phyloP scores from a whole-genome alignment of 371 early-diverging fungal species.

The Syncephalis plumigaleata region DNA sequence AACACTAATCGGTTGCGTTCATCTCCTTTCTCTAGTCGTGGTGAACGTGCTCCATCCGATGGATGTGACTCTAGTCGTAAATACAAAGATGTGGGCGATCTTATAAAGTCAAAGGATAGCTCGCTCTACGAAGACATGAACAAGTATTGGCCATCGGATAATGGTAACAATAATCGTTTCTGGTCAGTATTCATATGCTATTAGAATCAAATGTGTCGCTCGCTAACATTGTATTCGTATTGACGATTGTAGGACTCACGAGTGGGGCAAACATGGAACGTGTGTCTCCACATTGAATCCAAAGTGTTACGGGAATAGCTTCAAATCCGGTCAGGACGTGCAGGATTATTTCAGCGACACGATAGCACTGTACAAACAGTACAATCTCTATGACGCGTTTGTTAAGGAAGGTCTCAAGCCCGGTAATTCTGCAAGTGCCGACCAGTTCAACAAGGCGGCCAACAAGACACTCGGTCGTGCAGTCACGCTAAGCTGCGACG shows the following conservation, averaged over 20 bases:
- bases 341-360: slow-evolving; percentile 30
- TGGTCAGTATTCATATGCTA: slow-evolving; percentile 7
- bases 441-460: too few relatives aligned
- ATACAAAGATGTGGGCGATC: slow-evolving; percentile 7
- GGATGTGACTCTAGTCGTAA: slow-evolving; percentile 52
- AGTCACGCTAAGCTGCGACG: too few relatives aligned
- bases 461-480: too few relatives aligned
- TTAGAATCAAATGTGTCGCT: neutral
- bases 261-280: slow-evolving; percentile 71
- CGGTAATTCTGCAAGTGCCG: slow-evolving; percentile 8
- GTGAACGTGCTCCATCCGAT: slow-evolving; percentile 27
- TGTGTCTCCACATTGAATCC: slow-evolving; percentile 50
- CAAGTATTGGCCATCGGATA: slow-evolving; percentile 57
- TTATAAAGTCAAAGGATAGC: slow-evolving; percentile 1
- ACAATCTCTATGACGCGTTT: slow-evolving; percentile 38
- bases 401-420: slow-evolving; percentile 37
- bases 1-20: too few relatives aligned
- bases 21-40: slow-evolving; percentile 16
- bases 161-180: slow-evolving; percentile 23
- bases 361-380: slow-evolving; percentile 26
- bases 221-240: neutral
- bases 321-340: slow-evolving; percentile 28
- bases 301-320: slow-evolving; percentile 22
- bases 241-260: slow-evolving; percentile 24
- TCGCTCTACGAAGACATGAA: slow-evolving; percentile 29